A percentile compares a stretch with the other conserved stretches of the same genome.
phyloP scores from a whole-genome alignment of 2,329 filamentous ascomycete genomes.

The Aschersonia sp. region DNA sequence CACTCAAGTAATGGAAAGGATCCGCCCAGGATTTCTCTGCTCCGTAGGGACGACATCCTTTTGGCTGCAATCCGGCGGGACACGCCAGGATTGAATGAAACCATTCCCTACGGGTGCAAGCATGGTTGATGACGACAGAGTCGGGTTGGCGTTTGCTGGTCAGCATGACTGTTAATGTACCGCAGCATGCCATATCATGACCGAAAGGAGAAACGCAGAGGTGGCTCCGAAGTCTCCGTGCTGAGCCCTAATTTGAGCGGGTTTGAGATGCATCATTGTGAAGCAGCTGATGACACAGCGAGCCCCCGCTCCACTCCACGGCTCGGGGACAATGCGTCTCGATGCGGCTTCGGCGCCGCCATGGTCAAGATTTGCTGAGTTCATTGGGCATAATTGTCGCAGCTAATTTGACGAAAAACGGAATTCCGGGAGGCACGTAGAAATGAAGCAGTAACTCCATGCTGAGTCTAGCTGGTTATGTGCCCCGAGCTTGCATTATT shows the following conservation, averaged over 20 bases:
- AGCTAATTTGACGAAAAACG: neutral
- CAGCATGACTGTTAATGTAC: neutral
- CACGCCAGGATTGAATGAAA: too few relatives aligned
- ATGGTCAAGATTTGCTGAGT: neutral
- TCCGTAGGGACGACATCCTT: too few relatives aligned
- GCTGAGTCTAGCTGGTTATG: neutral
- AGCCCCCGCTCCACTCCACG: too few relatives aligned
- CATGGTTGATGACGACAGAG: neutral
- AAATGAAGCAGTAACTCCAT: neutral
- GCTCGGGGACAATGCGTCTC: neutral
- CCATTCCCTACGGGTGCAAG: neutral
- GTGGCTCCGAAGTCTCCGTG: neutral
- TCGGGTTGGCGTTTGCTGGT: neutral
- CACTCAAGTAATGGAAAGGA: too few relatives aligned
- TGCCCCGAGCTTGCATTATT: too few relatives aligned
- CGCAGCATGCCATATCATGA: neutral
- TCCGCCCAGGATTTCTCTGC: too few relatives aligned
- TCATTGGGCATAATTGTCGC: too few relatives aligned
- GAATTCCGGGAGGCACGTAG: neutral
- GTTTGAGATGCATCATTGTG: neutral
- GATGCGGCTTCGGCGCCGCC: neutral
- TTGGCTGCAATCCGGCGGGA: too few relatives aligned
- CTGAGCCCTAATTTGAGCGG: neutral
- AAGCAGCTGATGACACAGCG: neutral
- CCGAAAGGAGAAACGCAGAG: neutral